A percentile compares a stretch with the other conserved stretches of the same genome.
Conservation (phyloP, 805 yeast species). For the Ogataea degrootiae region DNA sequence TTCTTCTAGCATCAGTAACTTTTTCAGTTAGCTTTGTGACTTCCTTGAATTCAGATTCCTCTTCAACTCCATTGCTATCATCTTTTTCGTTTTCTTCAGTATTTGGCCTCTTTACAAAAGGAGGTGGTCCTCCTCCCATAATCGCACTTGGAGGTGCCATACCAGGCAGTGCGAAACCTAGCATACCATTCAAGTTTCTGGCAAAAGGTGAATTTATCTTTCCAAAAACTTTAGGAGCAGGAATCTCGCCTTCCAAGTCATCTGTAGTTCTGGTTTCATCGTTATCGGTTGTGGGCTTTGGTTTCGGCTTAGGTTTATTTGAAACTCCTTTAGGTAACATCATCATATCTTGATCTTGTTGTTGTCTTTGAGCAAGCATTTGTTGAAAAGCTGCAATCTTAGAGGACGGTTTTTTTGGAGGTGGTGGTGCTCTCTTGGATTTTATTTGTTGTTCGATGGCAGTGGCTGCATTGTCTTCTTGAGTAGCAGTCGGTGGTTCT, state of each 20-base stretch:
- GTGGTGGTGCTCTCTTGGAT: constrained; percentile 38
- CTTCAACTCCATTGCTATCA: not conserved
- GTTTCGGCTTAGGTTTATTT: constrained; percentile 14
- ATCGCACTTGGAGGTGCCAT: constrained; percentile 52
- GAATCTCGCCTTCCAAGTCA: constrained; percentile 1
- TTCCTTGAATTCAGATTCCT: constrained; percentile 12
- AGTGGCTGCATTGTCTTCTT: not conserved
- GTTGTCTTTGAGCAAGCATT: constrained; percentile 54
- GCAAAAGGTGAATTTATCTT: constrained; percentile 43
- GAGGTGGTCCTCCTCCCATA: constrained; percentile 5
- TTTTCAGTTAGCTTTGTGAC: constrained; percentile 4
- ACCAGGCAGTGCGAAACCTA: constrained; percentile 48
- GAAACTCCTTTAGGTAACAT: too few relatives aligned
- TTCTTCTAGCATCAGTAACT: constrained; percentile 35
- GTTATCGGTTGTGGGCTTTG: constrained; percentile 15
- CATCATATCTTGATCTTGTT: constrained; percentile 26
- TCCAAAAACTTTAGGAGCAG: constrained; percentile 7
- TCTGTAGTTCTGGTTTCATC: constrained; percentile 3
- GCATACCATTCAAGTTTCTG: constrained; percentile 54
- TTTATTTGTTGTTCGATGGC: not conserved
- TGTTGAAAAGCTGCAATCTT: constrained; percentile 80
- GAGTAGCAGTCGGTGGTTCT: not conserved
- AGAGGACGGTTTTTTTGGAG: constrained; percentile 76
- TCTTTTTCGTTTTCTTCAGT: constrained; percentile 8
- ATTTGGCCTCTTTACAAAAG: too few relatives aligned